Base-by-base conservation (phyloP, 768 basidiomycete genomes). In the Auriscalpium vulgare region DNA sequence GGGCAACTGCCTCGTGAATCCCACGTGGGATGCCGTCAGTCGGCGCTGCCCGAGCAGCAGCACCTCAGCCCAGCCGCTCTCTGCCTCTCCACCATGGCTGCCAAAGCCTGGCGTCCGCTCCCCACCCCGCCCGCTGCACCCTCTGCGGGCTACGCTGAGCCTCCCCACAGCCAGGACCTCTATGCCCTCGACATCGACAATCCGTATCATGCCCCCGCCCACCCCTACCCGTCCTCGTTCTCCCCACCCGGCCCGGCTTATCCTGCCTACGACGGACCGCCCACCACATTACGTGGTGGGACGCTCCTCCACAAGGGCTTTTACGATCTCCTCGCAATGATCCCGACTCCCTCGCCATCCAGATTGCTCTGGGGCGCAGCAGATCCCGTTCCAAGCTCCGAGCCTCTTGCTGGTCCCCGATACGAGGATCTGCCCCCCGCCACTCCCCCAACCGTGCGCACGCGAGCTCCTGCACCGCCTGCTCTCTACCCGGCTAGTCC, bases 281-380 rank as follows among this genome's bases (percentile, higher is more conserved):
- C 73, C n/a, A 75, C 75, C 36, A 75, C 78, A 56, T 71, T 86
- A 60, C 82, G 82, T 53, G 79, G 77, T 13, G 88, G 86, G 29
- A 88, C 88, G 8, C 72, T 91, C 52, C 74, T 92, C 40, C 90
- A 93, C 78, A 87, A 89, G 61, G 91, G 89, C n/a, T 91, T 91
- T 76, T 92, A 90, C 71, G 88, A 91, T 74, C 78, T 92, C 35
- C 76, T 91, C 38, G 77, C 88, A 23, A 79, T 90, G 75, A 87
- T 89, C 60, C 85, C 85, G 44, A 70, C 75, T 3, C 84, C 75
- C 21, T 71, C 83, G 47, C 81, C 87, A 16, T 87, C 85, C 51
- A 78, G 84, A 44, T 73, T 87, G 56, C 73, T 84, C 49, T 85
- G 83, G 75, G 78, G 80, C 59, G 77, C 65, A 49, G 55, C 50